Evolutionary conservation across 352 stramenopile species (phyloP), one percentile per base, ranked within the genome.

Genomic region (Thalassiosira hispida): DNA sequence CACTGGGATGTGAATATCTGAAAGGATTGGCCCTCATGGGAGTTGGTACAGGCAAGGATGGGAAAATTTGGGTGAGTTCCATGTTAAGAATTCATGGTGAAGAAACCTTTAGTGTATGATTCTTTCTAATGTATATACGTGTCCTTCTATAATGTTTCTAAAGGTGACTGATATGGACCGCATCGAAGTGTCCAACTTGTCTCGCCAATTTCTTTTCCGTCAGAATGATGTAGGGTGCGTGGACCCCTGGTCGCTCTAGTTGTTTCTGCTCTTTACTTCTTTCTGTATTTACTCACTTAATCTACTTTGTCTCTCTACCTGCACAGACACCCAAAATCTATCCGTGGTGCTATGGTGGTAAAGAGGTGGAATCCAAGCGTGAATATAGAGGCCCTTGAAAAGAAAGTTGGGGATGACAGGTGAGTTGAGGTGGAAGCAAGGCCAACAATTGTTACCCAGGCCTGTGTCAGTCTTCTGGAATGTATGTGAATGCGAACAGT

Each of bases 11-110:
- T 74, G 97, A 99, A 84, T 98, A 98, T 90, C 87, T 99, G 0
- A 99, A 99, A 84, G 98, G 98, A 76, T 98, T 97, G 91, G 96
- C 97, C 1, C 95, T 99, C 72, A 97, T 98, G 92, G 96, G 96
- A 33, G 89, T 98, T 9, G 92, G 92, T 2, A 97, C 90, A 29
- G 92, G 90, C 23, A 91, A 94, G 38, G 73, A 93, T 60, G 95
- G 95, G 11, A 85, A 88, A 67, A 96, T 99, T 53, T 92, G 96
- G 65, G 93, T 79, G 42, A 73, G 71, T 62, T 38, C 46, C 2
- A 40, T 47, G 18, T 35, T 14, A 31, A 27, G 18, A 31, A 40
- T 57, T 31, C 0, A n/a, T 8, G 40, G 6, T 38, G 31, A 18
- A 53, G 31, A 16, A 20, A 25, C 31, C 33, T 52, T 46, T 46